Evolutionary conservation across 495 filamentous ascomycete genomes (phyloP).

Genomic region (Lindgomyces ingoldianus): DNA sequence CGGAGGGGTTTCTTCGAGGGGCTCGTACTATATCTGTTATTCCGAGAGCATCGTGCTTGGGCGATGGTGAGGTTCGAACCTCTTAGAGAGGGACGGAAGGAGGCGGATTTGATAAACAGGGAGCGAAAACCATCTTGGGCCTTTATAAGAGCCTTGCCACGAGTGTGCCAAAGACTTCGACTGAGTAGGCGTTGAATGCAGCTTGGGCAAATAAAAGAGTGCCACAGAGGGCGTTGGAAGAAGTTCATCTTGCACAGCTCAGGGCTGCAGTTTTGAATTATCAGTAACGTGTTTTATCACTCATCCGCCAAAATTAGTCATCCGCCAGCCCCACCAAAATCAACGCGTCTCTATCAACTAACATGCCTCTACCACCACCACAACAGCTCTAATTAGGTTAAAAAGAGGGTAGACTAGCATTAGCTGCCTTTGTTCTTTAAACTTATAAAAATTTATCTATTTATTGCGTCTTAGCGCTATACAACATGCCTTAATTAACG

Average conservation of each 20-base stretch:
- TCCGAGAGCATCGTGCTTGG: neutral
- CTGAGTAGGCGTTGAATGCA: slow-evolving; percentile 12
- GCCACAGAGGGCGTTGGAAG: neutral
- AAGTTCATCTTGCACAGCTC: slow-evolving; percentile 13
- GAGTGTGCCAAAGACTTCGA: neutral
- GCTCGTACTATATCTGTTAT: slow-evolving; percentile 27
- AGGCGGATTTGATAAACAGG: neutral
- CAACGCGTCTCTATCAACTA: too few species aligned
- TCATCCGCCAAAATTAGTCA: too few species aligned
- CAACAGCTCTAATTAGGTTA: too few species aligned
- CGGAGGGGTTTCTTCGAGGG: slow-evolving; percentile 58
- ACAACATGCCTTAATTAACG: too few species aligned
- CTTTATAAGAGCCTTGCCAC: neutral
- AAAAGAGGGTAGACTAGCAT: too few species aligned
- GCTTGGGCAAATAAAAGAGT: slow-evolving; percentile 31
- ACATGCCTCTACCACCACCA: too few species aligned
- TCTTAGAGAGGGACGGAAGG: neutral
- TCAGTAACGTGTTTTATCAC: neutral
- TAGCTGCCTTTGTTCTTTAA: too few species aligned
- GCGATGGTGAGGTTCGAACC: neutral
- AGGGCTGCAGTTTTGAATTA: neutral
- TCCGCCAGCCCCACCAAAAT: too few species aligned
- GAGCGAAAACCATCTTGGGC: neutral
- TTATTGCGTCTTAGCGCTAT: too few species aligned
- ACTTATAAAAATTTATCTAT: too few species aligned